Evolutionary conservation across 1,139 yeast genomes (phyloP), one percentile per base, ranked within the genome.

Genomic region (Barnettozyma hawaiiensis): DNA sequence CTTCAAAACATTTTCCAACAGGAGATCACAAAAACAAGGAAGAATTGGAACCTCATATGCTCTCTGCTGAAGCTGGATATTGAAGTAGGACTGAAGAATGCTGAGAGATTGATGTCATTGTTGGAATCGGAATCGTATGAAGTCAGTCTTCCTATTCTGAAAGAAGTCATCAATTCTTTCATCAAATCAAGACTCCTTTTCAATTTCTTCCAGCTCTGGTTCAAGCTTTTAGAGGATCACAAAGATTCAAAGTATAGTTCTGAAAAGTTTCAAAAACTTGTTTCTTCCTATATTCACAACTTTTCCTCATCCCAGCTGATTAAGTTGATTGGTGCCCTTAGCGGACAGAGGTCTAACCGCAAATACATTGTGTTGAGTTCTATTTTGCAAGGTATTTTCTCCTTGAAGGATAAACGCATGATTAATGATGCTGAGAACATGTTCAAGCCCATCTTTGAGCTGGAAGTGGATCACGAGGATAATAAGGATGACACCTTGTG

Each of bases 121-220:
- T 54, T 64, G 16, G 49, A 54, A 14, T 22, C 40, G 4, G 46
- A 51, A 14, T 35, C 46, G n/a, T 16, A 22, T n/a, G 23, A 37
- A 42, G 22, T 20, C 36, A 44, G 43, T 51, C 9, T 45, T 51
- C 6, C 45, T 1, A 54, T 76, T n/a, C 70, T 73, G 39, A 54
- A 59, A 2, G 63, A 66, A 21, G 49, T 81, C 14, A 60, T 78
- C 3, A 61, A 65, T 9, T 73, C 82, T 10, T 75, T 71, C 54
- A 65, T 70, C 5, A 73, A 67, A 50, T 81, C 81, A 7, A 74
- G 94, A 65, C 87, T 81, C 42, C 64, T 78, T 35, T 62, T 62
- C 9, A 60, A 62, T 5, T 82, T 83, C 50, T 65, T 78, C 39
- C 59, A 63, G 1, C 58, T 69, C 12, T 81, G 85, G 82, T 61